phyloP scores from a whole-genome alignment of 2,329 filamentous ascomycete species.

The Trichoderma sp. region DNA sequence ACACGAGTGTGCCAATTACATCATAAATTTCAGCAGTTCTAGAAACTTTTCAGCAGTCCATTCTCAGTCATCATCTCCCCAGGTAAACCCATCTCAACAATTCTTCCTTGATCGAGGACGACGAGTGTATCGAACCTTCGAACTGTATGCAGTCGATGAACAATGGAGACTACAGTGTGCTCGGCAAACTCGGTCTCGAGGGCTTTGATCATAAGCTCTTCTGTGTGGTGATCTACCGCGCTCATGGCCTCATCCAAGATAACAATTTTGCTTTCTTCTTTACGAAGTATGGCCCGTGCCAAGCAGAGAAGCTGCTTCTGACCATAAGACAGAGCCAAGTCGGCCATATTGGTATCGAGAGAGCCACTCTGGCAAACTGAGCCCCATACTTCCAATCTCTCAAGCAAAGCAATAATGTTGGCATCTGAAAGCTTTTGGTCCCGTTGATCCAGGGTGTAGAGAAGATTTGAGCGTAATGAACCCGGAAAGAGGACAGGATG shows the following conservation, averaged over 20 bases:
- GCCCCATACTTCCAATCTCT: conserved; percentile 22
- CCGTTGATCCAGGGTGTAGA: conserved; percentile 26
- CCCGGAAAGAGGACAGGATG: conserved; percentile 44
- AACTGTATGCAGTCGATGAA: conserved; percentile 26
- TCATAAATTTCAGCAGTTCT: neutral
- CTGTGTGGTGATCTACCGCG: neutral
- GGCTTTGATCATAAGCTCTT: conserved; percentile 21
- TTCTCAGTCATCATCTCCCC: neutral
- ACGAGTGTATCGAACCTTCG: conserved; percentile 6
- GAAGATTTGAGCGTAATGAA: conserved; percentile 33
- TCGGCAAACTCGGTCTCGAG: conserved; percentile 24
- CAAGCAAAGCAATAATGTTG: neutral
- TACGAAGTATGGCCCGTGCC: conserved; percentile 29
- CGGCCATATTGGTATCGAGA: conserved; percentile 21
- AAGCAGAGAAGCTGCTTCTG: conserved; percentile 27
- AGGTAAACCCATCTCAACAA: neutral
- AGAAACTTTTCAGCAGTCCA: neutral
- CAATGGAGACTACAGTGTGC: conserved; percentile 28
- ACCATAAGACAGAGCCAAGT: conserved; percentile 23
- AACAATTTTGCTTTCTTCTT: conserved; percentile 28
- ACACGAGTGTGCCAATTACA: neutral
- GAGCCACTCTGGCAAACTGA: conserved; percentile 15
- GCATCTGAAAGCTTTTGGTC: conserved; percentile 33
- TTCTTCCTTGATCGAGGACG: neutral
- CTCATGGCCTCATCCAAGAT: conserved; percentile 39